phyloP scores from a whole-genome alignment of 2,329 filamentous ascomycete species.

The Plectosphaerella plurivora region DNA sequence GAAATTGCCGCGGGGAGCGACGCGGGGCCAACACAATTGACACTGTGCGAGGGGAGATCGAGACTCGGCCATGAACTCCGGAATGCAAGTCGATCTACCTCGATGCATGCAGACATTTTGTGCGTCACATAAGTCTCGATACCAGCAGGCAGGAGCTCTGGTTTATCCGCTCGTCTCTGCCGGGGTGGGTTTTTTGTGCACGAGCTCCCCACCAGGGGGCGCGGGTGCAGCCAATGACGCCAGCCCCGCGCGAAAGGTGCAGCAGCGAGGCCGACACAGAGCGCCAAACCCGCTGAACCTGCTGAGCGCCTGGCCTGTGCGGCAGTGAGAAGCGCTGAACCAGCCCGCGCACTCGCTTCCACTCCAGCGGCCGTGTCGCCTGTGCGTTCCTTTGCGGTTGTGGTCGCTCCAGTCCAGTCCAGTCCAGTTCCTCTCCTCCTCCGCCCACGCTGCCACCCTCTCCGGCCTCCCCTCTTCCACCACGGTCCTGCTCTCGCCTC shows the following conservation, averaged over 20 bases:
- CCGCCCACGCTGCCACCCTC: constrained; percentile 7
- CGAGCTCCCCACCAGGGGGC: not conserved
- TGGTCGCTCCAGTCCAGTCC: not conserved
- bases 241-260: not conserved
- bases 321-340: constrained; percentile 4
- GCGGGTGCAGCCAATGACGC: not conserved
- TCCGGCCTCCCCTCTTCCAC: not conserved
- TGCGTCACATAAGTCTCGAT: not conserved
- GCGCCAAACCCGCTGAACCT: not conserved
- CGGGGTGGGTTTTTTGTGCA: not conserved
- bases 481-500: constrained; percentile 4
- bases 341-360: constrained; percentile 10
- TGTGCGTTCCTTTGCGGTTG: not conserved
- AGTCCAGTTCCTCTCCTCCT: constrained; percentile 7
- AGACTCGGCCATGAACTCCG: not conserved
- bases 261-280: not conserved
- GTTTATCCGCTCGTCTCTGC: not conserved
- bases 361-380: not conserved
- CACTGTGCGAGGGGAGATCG: not conserved
- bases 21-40: not conserved
- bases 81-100: not conserved
- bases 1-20: not conserved
- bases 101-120: not conserved
- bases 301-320: constrained; percentile 3
- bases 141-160: not conserved